Evolutionary conservation across 2,329 filamentous ascomycete genomes (phyloP).

Genomic region (Paracoccidioides lutzii): DNA sequence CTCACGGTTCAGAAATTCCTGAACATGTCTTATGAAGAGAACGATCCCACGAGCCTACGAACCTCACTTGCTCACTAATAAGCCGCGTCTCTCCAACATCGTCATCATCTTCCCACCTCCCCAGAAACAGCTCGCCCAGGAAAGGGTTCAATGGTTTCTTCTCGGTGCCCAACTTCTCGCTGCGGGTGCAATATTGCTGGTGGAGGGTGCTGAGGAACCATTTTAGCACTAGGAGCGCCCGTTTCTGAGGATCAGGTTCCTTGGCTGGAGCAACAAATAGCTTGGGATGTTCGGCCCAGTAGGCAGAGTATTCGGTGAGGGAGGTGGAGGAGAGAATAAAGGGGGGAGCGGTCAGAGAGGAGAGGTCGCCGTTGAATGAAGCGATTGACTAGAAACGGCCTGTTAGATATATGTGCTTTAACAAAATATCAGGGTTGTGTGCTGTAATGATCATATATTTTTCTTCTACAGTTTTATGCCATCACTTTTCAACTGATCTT

Average conservation of each 20-base stretch:
- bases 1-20: not conserved
- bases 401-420: not conserved
- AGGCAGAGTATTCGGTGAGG: slow-evolving; percentile 66
- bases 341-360: slow-evolving; percentile 66
- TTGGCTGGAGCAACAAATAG: slow-evolving; percentile 71
- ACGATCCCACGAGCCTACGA: slow-evolving; percentile 3
- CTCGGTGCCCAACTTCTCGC: slow-evolving; percentile 75
- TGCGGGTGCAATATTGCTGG: slow-evolving; percentile 63
- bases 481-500: not conserved
- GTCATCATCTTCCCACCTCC: slow-evolving; percentile 68
- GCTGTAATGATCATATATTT: not conserved
- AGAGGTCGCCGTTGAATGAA: slow-evolving; percentile 70
- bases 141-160: slow-evolving; percentile 98
- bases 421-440: not conserved
- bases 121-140: slow-evolving; percentile 84
- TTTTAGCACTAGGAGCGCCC: slow-evolving; percentile 76
- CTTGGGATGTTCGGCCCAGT: slow-evolving; percentile 67
- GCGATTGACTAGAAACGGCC: slow-evolving; percentile 46
- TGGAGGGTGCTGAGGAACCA: slow-evolving; percentile 93
- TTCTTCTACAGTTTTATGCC: not conserved
- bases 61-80: slow-evolving; percentile 85
- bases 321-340: slow-evolving; percentile 71
- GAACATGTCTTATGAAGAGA: not conserved
- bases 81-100: slow-evolving; percentile 64
- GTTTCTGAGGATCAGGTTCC: slow-evolving; percentile 67